Evolutionary conservation across 169 alveolate species (phyloP), one percentile per base, ranked within the genome.

Genomic region (Plasmodium vivax): DNA sequence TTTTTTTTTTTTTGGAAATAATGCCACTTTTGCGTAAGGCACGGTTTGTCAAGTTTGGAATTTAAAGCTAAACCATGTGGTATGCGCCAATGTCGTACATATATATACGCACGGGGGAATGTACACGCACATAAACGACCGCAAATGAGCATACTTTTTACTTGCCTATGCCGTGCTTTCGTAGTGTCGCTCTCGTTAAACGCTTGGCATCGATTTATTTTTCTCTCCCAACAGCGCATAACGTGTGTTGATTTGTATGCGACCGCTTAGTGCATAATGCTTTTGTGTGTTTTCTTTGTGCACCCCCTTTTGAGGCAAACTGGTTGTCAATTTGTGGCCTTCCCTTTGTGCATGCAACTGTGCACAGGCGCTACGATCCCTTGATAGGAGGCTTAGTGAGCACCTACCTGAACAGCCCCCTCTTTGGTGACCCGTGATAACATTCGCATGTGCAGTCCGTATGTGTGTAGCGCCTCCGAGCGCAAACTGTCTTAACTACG

Each of bases 1-100:
- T 38, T 77, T 38, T 34, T 77, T 77, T 77, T 77, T 34, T 77
- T n/a, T 9, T 38, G 19, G 84, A 32, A n/a, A 77, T 77, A 77
- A 38, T 38, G 32, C 51, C 30, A 77, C 58, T n/a, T 77, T 38
- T 38, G 38, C 77, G 77, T 68, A 68, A 27, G 41, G 77, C 30
- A 23, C 77, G 27, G 27, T 68, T 68, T 68, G 43, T 23, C 41
- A 68, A 19, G 43, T 30, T 30, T 68, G 43, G 19, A 30, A 68
- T 68, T 27, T 68, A 27, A 68, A 68, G 77, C 32, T n/a, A 19
- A 68, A 23, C 77, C 8, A 68, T 68, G 41, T 19, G 77, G 4
- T 7, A 30, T 68, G 38, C 27, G 27, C 30, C 19, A 19, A 8
- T 23, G 38, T 68, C 5, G 41, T 19, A 30, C 19, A 27, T 68